Base-by-base conservation (phyloP, 371 early-diverging fungal genomes). In the Chytridium lagenaria region DNA sequence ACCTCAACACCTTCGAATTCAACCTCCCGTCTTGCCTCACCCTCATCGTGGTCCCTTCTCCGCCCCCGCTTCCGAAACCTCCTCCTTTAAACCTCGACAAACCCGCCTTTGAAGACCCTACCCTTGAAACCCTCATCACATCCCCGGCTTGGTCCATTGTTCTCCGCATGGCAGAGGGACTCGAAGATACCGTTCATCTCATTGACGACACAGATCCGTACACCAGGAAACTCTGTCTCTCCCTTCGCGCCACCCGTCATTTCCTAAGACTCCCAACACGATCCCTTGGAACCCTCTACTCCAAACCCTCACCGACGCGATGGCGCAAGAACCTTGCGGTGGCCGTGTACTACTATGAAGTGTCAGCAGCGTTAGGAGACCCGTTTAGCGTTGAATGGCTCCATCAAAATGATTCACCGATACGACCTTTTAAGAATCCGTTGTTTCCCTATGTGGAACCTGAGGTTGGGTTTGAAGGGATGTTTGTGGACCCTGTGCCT, bases 141-240 rank as follows among this genome's bases (percentile, higher is more conserved):
- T 55, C 55, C 5, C 55, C 55, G 30, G 26, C 26, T 16, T 55
- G 55, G 55, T 10, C 55, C 5, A 28, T 26, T 26, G 55, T 55
- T 55, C 55, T 55, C 55, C 10, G 26, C 16, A 55, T 55, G 55
- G 55, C 55, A 5, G 55, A 55, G 55, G 55, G 55, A 26, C 55
- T 55, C 23, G 55, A 55, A 7, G 55, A 55, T 26, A 15, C 55
- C 5, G 55, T 55, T 5, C 10, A 55, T 26, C 26, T 55, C 16
- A 26, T 16, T 5, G 55, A 16, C 55, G 55, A 26, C 5, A 16
- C 55, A 26, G n/a, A n/a, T n/a, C n/a, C n/a, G n/a, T n/a, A n/a
- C n/a, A 10, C 55, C 5, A 23, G 26, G 19, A 16, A 28, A 26
- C 10, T 26, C 10, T 55, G 30, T 26, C 10, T 55, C 55, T 55